Evolutionary conservation across 2,329 filamentous ascomycete genomes (phyloP).

Genomic region (Blastomyces gilchristii): DNA sequence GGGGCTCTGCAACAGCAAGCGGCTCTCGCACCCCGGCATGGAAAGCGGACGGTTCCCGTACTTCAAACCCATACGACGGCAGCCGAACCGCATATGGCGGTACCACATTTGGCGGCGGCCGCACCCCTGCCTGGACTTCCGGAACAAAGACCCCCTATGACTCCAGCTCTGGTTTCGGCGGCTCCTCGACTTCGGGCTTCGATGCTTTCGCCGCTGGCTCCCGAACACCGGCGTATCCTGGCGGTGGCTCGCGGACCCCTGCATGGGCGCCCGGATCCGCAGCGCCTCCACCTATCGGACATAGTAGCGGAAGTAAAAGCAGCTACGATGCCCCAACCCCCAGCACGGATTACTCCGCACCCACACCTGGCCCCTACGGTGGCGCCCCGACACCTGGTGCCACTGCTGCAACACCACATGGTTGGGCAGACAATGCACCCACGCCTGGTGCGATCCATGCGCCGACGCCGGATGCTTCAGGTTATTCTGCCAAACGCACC

Average conservation of each 20-base stretch:
- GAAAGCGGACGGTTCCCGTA: conserved; percentile 47
- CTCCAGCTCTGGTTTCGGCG: conserved; percentile 56
- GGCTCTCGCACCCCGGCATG: conserved; percentile 43
- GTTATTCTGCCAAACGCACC: conserved; percentile 12
- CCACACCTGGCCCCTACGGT: conserved; percentile 50
- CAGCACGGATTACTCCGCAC: conserved; percentile 54
- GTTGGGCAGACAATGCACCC: conserved; percentile 37
- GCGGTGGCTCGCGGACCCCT: conserved; percentile 32
- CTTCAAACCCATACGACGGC: conserved; percentile 52
- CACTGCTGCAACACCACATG: conserved; percentile 44
- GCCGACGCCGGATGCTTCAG: conserved; percentile 31
- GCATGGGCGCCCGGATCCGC: conserved; percentile 31
- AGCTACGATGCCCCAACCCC: conserved; percentile 67
- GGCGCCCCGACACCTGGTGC: conserved; percentile 59
- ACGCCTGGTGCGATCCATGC: conserved; percentile 39
- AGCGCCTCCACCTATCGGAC: conserved; percentile 23
- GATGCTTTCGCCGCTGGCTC: conserved; percentile 59
- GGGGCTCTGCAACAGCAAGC: conserved; percentile 32
- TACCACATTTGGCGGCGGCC: conserved; percentile 42
- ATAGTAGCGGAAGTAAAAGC: conserved; percentile 20
- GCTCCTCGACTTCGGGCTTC: conserved; percentile 58
- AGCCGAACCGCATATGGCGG: conserved; percentile 52
- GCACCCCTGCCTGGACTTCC: conserved; percentile 69
- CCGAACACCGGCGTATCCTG: conserved; percentile 59
- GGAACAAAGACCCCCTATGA: conserved; percentile 63